Conservation (phyloP, 805 yeast species). For the Starmerella geochares region DNA sequence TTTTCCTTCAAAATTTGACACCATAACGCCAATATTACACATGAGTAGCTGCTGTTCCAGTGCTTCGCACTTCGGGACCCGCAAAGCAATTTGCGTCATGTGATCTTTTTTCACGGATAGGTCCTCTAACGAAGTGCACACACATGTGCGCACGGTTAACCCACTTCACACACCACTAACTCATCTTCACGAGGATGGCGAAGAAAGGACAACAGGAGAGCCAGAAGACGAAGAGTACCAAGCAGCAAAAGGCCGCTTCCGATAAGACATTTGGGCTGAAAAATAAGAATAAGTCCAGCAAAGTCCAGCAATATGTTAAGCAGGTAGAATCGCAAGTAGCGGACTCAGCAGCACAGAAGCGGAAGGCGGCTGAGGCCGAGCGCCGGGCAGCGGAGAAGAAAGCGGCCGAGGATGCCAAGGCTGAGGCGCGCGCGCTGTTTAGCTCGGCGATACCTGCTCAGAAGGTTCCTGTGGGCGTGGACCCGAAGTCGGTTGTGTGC, state of each 20-base stretch:
- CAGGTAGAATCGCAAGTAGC: conserved; percentile 59
- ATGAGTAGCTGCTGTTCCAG: too few species aligned
- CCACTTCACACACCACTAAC: background rate
- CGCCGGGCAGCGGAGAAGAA: conserved; percentile 68
- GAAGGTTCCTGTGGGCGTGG: conserved; percentile 92
- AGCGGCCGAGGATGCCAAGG: conserved; percentile 81
- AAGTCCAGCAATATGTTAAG: conserved; percentile 62
- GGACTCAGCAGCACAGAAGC: conserved; percentile 47
- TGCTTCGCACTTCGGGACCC: background rate
- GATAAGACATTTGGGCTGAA: conserved; percentile 95
- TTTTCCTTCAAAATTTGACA: too few species aligned
- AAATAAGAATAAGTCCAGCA: conserved; percentile 87
- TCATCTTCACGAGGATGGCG: conserved; percentile 34
- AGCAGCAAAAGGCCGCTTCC: conserved; percentile 51
- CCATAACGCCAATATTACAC: too few species aligned
- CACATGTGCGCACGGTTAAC: background rate
- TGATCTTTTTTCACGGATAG: background rate
- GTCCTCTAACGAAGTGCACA: background rate
- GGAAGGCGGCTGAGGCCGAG: conserved; percentile 64
- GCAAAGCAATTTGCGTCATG: conserved; percentile 1
- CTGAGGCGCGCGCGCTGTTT: conserved; percentile 72
- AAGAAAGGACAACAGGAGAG: conserved; percentile 51
- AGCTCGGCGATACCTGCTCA: conserved; percentile 58
- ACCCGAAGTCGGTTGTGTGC: conserved; percentile 89
- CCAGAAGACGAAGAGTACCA: conserved; percentile 46